Evolutionary conservation across 441 rosid species (phyloP), one percentile per base, ranked within the genome.

Genomic region (Gossypium gossypioides): DNA sequence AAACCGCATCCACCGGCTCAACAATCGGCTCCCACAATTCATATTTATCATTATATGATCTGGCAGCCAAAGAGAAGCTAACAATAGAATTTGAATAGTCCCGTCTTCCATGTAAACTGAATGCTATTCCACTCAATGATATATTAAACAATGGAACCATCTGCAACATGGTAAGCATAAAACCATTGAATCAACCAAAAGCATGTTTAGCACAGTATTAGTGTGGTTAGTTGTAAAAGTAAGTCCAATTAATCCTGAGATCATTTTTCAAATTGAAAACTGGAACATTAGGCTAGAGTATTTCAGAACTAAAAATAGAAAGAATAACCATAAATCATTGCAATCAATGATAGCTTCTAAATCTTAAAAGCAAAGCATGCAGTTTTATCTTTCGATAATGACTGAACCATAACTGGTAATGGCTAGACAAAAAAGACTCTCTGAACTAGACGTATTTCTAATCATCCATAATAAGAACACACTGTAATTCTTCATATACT

Each of bases 11-110:
- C 18, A 90, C 86, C 69, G 95, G 90, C 86, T 96, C 99, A 76
- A 92, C 80, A 78, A 96, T 85, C 56, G 99, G 98, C 79, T 96
- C 97, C 99, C 98, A 96, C 12, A 91, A 78, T 81, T 92, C 98
- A 74, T 86, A 84, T 78, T 91, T 96, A 81, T 96, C 99, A 81
- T 89, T 96, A 78, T 89, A 92, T 75, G 98, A 96, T 84, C 96
- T 87, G 27, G 88, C 92, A 78, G 87, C 89, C 73, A 91, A 82
- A 76, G 96, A 92, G 82, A 93, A 91, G 84, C 79, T 84, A 77
- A 88, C 82, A 61, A 96, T 82, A 61, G 97, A 88, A 75, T 85
- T 90, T 82, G 85, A 79, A 84, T 81, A 84, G 58, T 81, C 87
- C 65, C 82, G 72, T 80, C 88, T 82, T 67, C 96, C 97, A 82